These are phyloP conservation scores for Malania oleifera DNA, from an alignment of 164 flowering plant species.

Conservation along the genomic window DNA sequence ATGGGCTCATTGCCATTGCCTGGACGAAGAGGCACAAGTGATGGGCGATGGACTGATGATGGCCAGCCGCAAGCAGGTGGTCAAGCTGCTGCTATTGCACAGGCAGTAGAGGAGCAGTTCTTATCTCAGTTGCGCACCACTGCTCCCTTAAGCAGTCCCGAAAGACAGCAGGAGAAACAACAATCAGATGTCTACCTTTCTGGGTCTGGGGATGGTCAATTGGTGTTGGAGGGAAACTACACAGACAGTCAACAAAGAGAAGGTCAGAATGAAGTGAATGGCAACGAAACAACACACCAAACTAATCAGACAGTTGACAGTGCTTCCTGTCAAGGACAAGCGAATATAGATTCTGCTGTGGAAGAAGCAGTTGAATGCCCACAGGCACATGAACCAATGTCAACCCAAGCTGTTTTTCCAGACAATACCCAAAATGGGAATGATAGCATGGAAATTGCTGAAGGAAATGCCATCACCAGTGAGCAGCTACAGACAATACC, in stretches of 20 bases:
- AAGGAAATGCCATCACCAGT: slow-evolving; percentile 26
- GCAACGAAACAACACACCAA: slow-evolving; percentile 20
- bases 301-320: slow-evolving; percentile 26
- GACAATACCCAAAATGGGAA: slow-evolving; percentile 24
- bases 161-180: slow-evolving; percentile 37
- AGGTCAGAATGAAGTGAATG: slow-evolving; percentile 28
- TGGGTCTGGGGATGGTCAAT: slow-evolving; percentile 26
- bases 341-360: slow-evolving; percentile 22
- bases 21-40: slow-evolving; percentile 77
- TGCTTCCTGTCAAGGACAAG: slow-evolving; percentile 23
- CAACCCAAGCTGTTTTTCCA: slow-evolving; percentile 25
- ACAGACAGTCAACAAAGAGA: slow-evolving; percentile 32
- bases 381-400: slow-evolving; percentile 27
- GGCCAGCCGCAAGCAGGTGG: slow-evolving; percentile 84
- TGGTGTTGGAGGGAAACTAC: slow-evolving; percentile 26
- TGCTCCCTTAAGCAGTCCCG: slow-evolving; percentile 36
- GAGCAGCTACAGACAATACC: slow-evolving; percentile 27
- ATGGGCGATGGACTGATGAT: slow-evolving; percentile 97
- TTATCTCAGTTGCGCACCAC: slow-evolving; percentile 47
- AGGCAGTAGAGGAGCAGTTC: slow-evolving; percentile 80
- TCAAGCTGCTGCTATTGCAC: slow-evolving; percentile 78
- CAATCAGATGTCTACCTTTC: slow-evolving; percentile 29
- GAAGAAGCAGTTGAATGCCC: slow-evolving; percentile 27
- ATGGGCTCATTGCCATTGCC: slow-evolving; percentile 59
- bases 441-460: slow-evolving; percentile 59